A percentile compares a stretch with the other conserved stretches of the same genome.
These are phyloP conservation scores for Kregervanrija pseudodelftensis DNA, from an alignment of 805 yeast genomes.

Conservation along the genomic window DNA sequence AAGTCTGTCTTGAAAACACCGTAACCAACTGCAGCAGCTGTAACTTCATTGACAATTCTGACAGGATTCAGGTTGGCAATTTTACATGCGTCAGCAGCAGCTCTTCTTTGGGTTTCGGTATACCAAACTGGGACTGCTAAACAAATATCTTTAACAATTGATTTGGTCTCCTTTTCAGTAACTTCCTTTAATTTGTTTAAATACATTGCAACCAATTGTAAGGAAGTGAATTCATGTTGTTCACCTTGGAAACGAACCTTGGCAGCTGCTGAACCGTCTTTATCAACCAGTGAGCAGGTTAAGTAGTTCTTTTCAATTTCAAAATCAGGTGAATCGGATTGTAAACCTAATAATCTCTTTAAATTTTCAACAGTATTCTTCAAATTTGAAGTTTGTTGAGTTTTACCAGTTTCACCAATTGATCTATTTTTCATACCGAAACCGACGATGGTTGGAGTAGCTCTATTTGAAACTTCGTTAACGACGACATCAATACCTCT, in stretches of 20 bases:
- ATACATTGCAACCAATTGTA: slow-evolving; percentile 93
- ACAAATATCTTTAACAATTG: slow-evolving; percentile 78
- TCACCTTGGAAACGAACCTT: slow-evolving; percentile 81
- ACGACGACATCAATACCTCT: slow-evolving; percentile 98
- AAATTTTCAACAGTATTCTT: slow-evolving; percentile 94
- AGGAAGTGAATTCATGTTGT: slow-evolving; percentile 70
- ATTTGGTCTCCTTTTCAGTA: slow-evolving; percentile 75
- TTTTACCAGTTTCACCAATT: slow-evolving; percentile 93
- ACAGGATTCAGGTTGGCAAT: slow-evolving; percentile 98
- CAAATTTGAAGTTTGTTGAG: slow-evolving; percentile 92
- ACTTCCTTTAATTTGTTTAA: slow-evolving; percentile 82
- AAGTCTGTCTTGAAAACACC: slow-evolving; percentile 97
- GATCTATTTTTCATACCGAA: slow-evolving; percentile 85
- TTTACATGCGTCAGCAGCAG: slow-evolving; percentile 88
- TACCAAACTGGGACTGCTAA: slow-evolving; percentile 97
- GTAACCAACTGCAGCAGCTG: slow-evolving; percentile 98
- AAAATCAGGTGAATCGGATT: slow-evolving; percentile 68
- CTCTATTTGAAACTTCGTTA: slow-evolving; percentile 96
- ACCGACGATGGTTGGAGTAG: slow-evolving; percentile 86
- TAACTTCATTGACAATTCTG: slow-evolving; percentile 92
- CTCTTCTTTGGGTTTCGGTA: slow-evolving; percentile 94
- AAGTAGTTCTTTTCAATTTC: slow-evolving; percentile 66
- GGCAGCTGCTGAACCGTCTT: slow-evolving; percentile 72
- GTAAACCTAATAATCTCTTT: slow-evolving; percentile 86
- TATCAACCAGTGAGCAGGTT: slow-evolving; percentile 63